These are phyloP conservation scores for Suhomyces vadensis DNA, from an alignment of 805 yeast genomes.

Conservation along the genomic window DNA sequence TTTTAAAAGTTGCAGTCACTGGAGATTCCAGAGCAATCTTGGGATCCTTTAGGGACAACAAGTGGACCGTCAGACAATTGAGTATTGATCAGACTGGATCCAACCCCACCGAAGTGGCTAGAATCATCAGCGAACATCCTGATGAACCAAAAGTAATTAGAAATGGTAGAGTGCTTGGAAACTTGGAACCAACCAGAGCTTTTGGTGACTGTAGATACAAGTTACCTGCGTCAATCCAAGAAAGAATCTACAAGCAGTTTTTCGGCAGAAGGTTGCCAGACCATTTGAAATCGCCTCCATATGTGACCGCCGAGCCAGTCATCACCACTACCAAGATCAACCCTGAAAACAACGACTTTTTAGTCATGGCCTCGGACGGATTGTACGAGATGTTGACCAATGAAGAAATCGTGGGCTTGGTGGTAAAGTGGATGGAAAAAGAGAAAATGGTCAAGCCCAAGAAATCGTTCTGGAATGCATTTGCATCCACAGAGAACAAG, in stretches of 20 bases:
- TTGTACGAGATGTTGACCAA: constrained; percentile 87
- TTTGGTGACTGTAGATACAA: constrained; percentile 97
- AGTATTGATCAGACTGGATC: constrained; percentile 94
- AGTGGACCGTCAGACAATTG: constrained; percentile 86
- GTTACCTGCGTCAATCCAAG: constrained; percentile 75
- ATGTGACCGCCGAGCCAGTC: constrained; percentile 96
- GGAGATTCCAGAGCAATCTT: constrained; percentile 94
- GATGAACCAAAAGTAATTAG: constrained; percentile 80
- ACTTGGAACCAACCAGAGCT: constrained; percentile 92
- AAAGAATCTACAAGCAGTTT: constrained; percentile 66
- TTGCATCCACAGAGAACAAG: constrained; percentile 45
- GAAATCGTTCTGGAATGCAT: constrained; percentile 47
- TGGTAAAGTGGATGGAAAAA: constrained; percentile 88
- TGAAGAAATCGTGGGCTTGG: constrained; percentile 90
- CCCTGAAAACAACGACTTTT: constrained; percentile 73
- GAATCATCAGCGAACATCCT: constrained; percentile 87
- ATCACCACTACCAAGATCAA: constrained; percentile 76
- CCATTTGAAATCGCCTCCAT: constrained; percentile 84
- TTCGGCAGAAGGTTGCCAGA: constrained; percentile 80
- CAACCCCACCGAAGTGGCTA: constrained; percentile 79
- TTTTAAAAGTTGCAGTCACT: constrained; percentile 86
- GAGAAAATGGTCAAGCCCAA: constrained; percentile 60
- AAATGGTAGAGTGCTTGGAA: constrained; percentile 88
- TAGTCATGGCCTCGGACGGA: constrained; percentile 94
- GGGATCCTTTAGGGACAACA: constrained; percentile 67